Evolutionary conservation across 305 asterid genomes (phyloP).

Genomic region (Fraxinus dipetala): DNA sequence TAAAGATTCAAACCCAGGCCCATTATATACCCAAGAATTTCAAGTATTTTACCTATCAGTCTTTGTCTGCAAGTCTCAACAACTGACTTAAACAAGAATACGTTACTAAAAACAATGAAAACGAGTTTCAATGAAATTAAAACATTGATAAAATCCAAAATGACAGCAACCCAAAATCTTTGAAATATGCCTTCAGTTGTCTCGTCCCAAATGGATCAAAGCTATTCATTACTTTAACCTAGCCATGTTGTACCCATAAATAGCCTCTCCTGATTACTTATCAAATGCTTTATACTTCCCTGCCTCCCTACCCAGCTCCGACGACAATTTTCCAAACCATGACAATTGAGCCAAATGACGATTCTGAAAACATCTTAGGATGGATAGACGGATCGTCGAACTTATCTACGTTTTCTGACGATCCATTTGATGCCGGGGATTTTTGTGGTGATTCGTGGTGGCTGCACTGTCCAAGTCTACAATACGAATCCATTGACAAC

Average conservation of each 20-base stretch:
- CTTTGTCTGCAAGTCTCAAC: slow-evolving; percentile 32
- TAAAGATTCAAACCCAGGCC: slow-evolving; percentile 32
- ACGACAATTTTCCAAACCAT: slow-evolving; percentile 6
- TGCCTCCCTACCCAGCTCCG: neutral
- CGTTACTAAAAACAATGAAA: slow-evolving; percentile 13
- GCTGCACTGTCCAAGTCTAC: slow-evolving; percentile 36
- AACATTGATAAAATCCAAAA: slow-evolving; percentile 47
- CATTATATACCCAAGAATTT: slow-evolving; percentile 22
- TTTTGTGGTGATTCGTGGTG: slow-evolving; percentile 56
- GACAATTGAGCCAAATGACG: slow-evolving; percentile 46
- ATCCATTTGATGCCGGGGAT: slow-evolving; percentile 46
- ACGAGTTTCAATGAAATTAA: slow-evolving; percentile 5
- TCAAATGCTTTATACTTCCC: slow-evolving; percentile 20
- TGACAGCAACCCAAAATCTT: slow-evolving; percentile 41
- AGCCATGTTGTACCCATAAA: slow-evolving; percentile 16
- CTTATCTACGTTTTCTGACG: slow-evolving; percentile 50
- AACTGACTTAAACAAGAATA: slow-evolving; percentile 27
- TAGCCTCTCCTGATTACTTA: slow-evolving; percentile 29
- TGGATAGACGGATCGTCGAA: slow-evolving; percentile 46
- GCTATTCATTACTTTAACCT: slow-evolving; percentile 21
- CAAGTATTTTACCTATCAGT: slow-evolving; percentile 12
- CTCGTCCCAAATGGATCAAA: slow-evolving; percentile 36
- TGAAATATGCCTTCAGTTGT: slow-evolving; percentile 44
- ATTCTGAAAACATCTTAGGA: slow-evolving; percentile 46
- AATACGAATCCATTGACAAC: slow-evolving; percentile 36